Evolutionary conservation across 176 grass and related monocot genomes (phyloP).

Genomic region (Phoenix roebelenii): DNA sequence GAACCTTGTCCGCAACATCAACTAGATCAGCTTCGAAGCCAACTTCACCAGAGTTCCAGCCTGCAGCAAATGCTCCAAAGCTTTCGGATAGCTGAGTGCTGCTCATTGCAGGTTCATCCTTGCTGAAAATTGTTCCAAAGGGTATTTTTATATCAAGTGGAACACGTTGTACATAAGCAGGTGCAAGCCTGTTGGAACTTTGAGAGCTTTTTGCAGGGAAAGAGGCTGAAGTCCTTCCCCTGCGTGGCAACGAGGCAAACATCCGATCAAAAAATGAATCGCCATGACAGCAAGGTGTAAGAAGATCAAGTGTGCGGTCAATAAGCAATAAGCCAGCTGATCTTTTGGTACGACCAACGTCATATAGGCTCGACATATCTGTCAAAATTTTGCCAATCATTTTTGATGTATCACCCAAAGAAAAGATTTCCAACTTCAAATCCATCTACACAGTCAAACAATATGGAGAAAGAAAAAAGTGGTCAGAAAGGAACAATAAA

Average conservation of each 20-base stretch:
- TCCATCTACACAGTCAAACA: slow-evolving; percentile 54
- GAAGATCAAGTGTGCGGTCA: slow-evolving; percentile 89
- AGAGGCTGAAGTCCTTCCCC: slow-evolving; percentile 37
- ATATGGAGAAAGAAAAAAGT: slow-evolving; percentile 1
- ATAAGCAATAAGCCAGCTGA: slow-evolving; percentile 81
- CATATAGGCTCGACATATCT: slow-evolving; percentile 98
- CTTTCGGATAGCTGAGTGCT: slow-evolving; percentile 39
- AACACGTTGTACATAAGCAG: slow-evolving; percentile 32
- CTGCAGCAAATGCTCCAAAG: slow-evolving; percentile 67
- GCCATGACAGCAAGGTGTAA: slow-evolving; percentile 75
- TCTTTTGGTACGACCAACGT: slow-evolving; percentile 78
- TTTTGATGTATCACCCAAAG: slow-evolving; percentile 84
- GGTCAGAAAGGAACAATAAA: background rate
- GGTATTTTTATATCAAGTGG: slow-evolving; percentile 75
- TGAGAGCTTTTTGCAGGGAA: slow-evolving; percentile 28
- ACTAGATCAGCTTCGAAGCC: slow-evolving; percentile 31
- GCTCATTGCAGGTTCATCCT: slow-evolving; percentile 39
- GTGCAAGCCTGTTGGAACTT: slow-evolving; percentile 28
- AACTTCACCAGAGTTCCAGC: slow-evolving; percentile 59
- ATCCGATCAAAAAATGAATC: slow-evolving; percentile 87
- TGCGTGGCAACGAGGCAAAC: slow-evolving; percentile 56
- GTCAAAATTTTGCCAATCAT: slow-evolving; percentile 89
- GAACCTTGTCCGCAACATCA: slow-evolving; percentile 31
- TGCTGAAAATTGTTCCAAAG: slow-evolving; percentile 45
- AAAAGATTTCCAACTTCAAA: slow-evolving; percentile 96